Evolutionary conservation across 228 moss, liverwort and hornwort genomes (phyloP).

Genomic region (Sphagnum magellanicum): DNA sequence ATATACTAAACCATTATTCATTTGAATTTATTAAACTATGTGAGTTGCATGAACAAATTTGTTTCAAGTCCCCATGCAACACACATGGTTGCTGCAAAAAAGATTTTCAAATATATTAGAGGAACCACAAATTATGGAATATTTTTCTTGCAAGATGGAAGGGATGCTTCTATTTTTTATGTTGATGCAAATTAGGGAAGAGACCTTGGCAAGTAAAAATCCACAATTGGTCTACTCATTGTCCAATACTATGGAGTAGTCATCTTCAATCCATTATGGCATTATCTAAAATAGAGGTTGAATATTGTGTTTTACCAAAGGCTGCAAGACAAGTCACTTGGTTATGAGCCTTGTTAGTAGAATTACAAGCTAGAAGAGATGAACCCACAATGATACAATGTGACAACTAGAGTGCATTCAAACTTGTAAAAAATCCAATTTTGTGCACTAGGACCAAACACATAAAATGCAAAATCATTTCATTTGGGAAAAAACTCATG

Average conservation of each 20-base stretch:
- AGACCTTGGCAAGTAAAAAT: neutral
- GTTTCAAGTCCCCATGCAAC: neutral
- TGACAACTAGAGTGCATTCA: neutral
- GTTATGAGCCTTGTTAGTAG: neutral
- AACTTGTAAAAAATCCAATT: neutral
- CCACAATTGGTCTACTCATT: neutral
- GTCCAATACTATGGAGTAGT: neutral
- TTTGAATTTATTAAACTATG: neutral
- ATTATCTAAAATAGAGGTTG: neutral
- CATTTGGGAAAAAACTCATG: neutral
- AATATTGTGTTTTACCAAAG: neutral
- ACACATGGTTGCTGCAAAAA: neutral
- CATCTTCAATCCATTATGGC: neutral
- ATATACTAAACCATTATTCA: neutral
- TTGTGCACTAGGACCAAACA: neutral
- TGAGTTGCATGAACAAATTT: neutral
- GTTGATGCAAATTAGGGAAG: neutral
- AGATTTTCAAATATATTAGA: neutral
- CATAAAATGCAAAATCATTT: slow-evolving; percentile 1
- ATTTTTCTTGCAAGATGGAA: neutral
- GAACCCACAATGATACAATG: neutral
- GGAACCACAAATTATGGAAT: neutral
- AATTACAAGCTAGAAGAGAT: neutral
- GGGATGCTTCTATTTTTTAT: neutral
- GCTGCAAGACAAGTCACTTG: neutral